phyloP scores from a whole-genome alignment of 1,139 yeast genomes.

The Arxiozyma slooffiae region DNA sequence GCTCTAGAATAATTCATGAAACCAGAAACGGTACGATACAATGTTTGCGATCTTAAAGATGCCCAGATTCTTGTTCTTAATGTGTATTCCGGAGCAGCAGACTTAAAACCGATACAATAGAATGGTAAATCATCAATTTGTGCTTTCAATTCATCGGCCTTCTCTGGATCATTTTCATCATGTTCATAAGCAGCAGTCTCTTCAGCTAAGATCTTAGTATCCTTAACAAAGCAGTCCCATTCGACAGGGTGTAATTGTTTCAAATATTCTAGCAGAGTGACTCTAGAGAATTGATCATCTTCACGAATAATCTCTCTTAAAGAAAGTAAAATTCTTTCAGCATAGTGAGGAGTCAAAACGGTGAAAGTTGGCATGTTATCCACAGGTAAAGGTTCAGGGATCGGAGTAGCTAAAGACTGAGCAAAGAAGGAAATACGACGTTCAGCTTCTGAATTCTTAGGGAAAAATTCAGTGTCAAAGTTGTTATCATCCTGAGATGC shows the following conservation, averaged over 20 bases:
- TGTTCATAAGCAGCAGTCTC: constrained; percentile 85
- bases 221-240: constrained; percentile 99
- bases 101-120: constrained; percentile 97
- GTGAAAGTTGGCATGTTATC: constrained; percentile 99
- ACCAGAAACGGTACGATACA: constrained; percentile 97
- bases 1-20: constrained; percentile 99
- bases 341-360: constrained; percentile 93
- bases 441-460: constrained; percentile 93
- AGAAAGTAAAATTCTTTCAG: constrained; percentile 90
- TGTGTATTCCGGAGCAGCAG: constrained; percentile 98
- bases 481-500: constrained; percentile 96
- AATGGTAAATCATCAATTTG: constrained; percentile 96
- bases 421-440: constrained; percentile 99
- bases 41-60: constrained; percentile 92
- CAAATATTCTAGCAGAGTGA: constrained; percentile 87
- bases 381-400: constrained; percentile 96
- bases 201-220: constrained; percentile 95
- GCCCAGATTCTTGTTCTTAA: constrained; percentile 99
- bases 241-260: constrained; percentile 97
- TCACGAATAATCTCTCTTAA: constrained; percentile 96
- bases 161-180: constrained; percentile 51
- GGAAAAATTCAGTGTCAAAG: constrained; percentile 92
- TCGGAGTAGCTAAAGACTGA: constrained; percentile 95
- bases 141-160: constrained; percentile 66
- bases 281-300: constrained; percentile 97